Conservation (phyloP, 1,284 basidiomycete species). For the Hypsizygus ulmarius region DNA sequence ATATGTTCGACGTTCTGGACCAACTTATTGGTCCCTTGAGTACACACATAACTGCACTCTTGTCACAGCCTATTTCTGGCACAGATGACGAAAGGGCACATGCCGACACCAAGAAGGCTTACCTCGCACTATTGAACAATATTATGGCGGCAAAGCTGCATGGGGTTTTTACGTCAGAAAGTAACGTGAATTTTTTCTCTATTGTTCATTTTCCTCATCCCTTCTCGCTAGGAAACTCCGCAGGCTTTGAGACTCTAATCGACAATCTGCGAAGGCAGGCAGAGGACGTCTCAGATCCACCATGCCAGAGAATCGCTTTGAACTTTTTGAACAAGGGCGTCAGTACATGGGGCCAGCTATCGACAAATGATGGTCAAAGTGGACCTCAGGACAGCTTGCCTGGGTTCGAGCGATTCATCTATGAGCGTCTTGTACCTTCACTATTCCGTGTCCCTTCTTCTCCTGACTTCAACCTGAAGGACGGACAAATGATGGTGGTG, state of each 20-base stretch:
- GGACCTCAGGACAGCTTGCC: slow-evolving; percentile 57
- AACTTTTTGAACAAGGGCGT: slow-evolving; percentile 79
- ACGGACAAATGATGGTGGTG: slow-evolving; percentile 83
- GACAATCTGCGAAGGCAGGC: slow-evolving; percentile 79
- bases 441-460: slow-evolving; percentile 83
- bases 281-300: slow-evolving; percentile 70
- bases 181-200: slow-evolving; percentile 48
- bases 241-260: slow-evolving; percentile 66
- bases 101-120: slow-evolving; percentile 87
- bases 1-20: slow-evolving; percentile 85
- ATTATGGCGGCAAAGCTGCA: slow-evolving; percentile 83
- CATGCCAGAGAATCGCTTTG: slow-evolving; percentile 80
- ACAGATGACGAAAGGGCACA: slow-evolving; percentile 90
- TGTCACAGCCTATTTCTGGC: slow-evolving; percentile 82
- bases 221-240: slow-evolving; percentile 69
- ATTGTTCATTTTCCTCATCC: slow-evolving; percentile 1
- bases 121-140: slow-evolving; percentile 81
- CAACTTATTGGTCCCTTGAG: slow-evolving; percentile 87
- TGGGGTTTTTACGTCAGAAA: slow-evolving; percentile 82
- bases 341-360: slow-evolving; percentile 74
- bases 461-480: slow-evolving; percentile 83
- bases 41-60: slow-evolving; percentile 77
- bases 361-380: slow-evolving; percentile 35
- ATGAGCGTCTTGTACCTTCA: slow-evolving; percentile 82
- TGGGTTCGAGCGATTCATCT: slow-evolving; percentile 93